Base-by-base conservation (phyloP, 129 eudicot species). In the Saussurea involucrata region DNA sequence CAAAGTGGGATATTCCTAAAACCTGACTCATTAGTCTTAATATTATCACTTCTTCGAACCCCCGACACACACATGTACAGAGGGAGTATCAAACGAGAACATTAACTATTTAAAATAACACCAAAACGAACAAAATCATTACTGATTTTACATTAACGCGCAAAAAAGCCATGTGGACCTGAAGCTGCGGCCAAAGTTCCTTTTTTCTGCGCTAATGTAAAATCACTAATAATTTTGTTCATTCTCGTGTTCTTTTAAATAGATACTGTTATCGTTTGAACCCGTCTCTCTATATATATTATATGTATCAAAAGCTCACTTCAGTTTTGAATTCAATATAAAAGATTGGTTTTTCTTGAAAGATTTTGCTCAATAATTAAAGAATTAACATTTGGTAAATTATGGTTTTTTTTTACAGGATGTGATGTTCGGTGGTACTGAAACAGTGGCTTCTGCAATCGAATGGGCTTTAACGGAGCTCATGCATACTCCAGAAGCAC, bases 361-460 rank as follows among this genome's bases (percentile, higher is more conserved):
- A 4, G 4, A 24, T 25, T 25, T 25, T 13, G 4, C 2, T 3
- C 3, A 17, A 3, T 33, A n/a, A n/a, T n/a, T n/a, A 32, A 68
- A 31, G n/a, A 31, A 53, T 33, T 68, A 53, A 15, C 7, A 29
- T 65, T 49, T 55, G 70, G 7, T 18, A 6, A n/a, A 33, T 22
- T 44, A 24, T 78, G 34, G 27, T 44, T 49, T 8, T 9, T 40
- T 53, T n/a, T 53, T 65, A 24, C 75, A 92, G 97, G 97, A 92
- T 53, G 97, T 92, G 18, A 89, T 92, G 97, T 92, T 92, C 76
- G 97, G 97, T 8, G 97, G 97, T 24, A 92, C 97, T 3, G 97
- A 92, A 21, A 92, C 97, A 0, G 97, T 92, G 15, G 97, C 97
- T 0, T 92, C 97, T 0, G 97, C 97, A 0, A 92, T 92, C 11